Conservation (phyloP, 768 basidiomycete genomes). For the Pholiota molesta region DNA sequence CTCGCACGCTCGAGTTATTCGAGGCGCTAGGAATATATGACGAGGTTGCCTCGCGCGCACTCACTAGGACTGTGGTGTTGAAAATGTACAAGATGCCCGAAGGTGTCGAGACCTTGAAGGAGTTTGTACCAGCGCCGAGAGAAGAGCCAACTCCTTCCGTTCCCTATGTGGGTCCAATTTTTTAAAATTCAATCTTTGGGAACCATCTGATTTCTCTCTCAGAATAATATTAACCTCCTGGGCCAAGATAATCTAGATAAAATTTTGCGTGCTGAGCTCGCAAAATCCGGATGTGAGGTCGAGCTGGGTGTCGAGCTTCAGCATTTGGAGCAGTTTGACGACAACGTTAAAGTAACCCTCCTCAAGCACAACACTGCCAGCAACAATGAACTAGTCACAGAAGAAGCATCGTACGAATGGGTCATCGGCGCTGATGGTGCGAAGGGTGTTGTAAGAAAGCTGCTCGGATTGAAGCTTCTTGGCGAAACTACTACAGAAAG, state of each 20-base stretch:
- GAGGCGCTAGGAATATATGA: conserved; percentile 38
- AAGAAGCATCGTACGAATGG: conserved; percentile 34
- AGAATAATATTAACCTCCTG: conserved; percentile 15
- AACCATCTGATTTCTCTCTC: background rate
- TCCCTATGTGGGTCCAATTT: conserved; percentile 29
- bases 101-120: conserved; percentile 26
- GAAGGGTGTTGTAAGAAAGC: conserved; percentile 40
- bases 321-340: conserved; percentile 40
- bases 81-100: conserved; percentile 37
- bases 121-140: conserved; percentile 29
- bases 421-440: conserved; percentile 50
- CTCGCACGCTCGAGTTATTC: conserved; percentile 46
- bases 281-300: conserved; percentile 32
- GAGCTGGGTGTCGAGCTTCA: conserved; percentile 48
- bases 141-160: conserved; percentile 31
- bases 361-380: conserved; percentile 17
- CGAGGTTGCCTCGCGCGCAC: conserved; percentile 32
- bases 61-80: conserved; percentile 18
- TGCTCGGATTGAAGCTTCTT: conserved; percentile 38
- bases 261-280: conserved; percentile 36
- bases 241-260: conserved; percentile 38
- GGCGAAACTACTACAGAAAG: conserved; percentile 40
- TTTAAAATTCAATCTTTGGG: too few species aligned
- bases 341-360: conserved; percentile 39
- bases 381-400: conserved; percentile 15